phyloP scores from a whole-genome alignment of 2,329 filamentous ascomycete species.

The Fusarium redolens region DNA sequence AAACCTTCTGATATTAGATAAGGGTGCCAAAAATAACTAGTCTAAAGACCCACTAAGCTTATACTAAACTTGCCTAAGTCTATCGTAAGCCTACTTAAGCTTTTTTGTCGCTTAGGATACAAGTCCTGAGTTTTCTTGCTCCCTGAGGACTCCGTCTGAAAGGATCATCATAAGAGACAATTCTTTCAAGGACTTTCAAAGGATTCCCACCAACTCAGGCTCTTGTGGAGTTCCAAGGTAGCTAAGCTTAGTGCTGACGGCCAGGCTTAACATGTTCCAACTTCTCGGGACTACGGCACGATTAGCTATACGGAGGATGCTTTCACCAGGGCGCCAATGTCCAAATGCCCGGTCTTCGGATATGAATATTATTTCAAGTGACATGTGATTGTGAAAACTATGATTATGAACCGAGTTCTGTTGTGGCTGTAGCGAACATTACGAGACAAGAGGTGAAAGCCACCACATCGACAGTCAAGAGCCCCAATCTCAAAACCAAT shows the following conservation, averaged over 20 bases:
- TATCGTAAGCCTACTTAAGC: background rate
- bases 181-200: background rate
- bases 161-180: background rate
- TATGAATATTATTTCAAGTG: rapidly evolving
- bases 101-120: background rate
- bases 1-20: background rate
- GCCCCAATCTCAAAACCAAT: background rate
- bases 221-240: background rate
- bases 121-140: background rate
- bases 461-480: background rate
- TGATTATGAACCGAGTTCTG: no score
- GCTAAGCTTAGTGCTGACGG: background rate
- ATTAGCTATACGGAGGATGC: background rate
- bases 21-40: background rate
- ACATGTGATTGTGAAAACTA: rapidly evolving
- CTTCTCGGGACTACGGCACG: background rate
- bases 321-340: background rate
- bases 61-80: background rate
- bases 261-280: background rate
- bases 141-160: background rate
- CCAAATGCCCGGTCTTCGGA: background rate
- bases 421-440: background rate
- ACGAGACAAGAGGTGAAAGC: background rate
- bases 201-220: background rate
- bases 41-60: background rate